Base-by-base conservation (phyloP, 352 stramenopile species). In the Blastocystis sp. region DNA sequence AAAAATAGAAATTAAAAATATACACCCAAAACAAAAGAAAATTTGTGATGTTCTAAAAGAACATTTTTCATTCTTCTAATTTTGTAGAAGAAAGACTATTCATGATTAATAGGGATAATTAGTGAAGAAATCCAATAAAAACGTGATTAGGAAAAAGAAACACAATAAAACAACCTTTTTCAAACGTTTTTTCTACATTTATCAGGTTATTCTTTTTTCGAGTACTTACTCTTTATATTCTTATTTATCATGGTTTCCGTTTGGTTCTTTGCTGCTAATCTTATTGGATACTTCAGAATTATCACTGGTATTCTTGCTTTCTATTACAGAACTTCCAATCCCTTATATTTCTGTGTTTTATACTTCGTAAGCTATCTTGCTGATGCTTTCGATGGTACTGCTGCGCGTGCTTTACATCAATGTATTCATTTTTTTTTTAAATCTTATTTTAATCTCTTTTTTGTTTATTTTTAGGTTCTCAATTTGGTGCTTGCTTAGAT, bases 331-430 rank as follows among this genome's bases (percentile, higher is more conserved):
- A 42, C 48, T 30, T 37, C 52, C 7, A 47, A 62, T 62, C 52
- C 52, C 3, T 37, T 9, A 42, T 62, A 10, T 4, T 62, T 47
- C 21, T 49, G 33, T n/a, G 18, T 30, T 7, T 33, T 62, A 13
- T 62, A 62, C 25, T 62, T 62, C 41, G 30, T 62, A 10, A 62
- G 52, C 35, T 62, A 62, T 27, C 48, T 62, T 41, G 13, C 54
- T n/a, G 52, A 62, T 34, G 52, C 52, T 13, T 18, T 33, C 4
- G 52, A 62, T 28, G 52, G 52, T 48, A 42, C 54, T 3, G 37
- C 32, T 36, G 52, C 52, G n/a, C 48, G 52, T 41, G 35, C 24
- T 4, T 36, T 62, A 13, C 24, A 52, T 7, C 35, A 62, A 32
- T 62, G 52, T 62, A 27, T 24, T 28, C 2, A 1, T 24, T 13